phyloP scores from a whole-genome alignment of 2,329 filamentous ascomycete species.

The Xylaria digitata region DNA sequence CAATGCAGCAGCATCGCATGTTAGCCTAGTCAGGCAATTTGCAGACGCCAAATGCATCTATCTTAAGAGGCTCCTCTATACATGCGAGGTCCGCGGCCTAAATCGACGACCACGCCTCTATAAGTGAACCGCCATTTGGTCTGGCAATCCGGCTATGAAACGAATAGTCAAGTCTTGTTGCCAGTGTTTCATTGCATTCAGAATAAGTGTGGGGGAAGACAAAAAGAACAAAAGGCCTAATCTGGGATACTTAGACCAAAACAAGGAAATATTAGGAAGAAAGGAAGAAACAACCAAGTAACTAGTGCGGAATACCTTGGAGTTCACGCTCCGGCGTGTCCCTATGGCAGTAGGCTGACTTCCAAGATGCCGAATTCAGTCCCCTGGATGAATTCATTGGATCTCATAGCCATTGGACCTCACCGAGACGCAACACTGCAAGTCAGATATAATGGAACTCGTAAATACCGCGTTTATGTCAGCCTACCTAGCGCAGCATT shows the following conservation, averaged over 20 bases:
- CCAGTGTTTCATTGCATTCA: slow-evolving; percentile 4
- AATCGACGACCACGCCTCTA: neutral
- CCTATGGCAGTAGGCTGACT: neutral
- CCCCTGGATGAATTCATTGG: too few species aligned
- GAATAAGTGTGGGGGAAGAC: neutral
- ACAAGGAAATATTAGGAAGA: neutral
- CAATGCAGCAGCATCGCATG: slow-evolving; percentile 10
- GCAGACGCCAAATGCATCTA: slow-evolving; percentile 1
- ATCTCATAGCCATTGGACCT: neutral
- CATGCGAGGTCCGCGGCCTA: slow-evolving; percentile 2
- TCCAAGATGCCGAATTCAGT: neutral
- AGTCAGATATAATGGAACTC: neutral
- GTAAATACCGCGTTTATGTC: neutral
- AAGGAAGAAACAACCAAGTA: neutral
- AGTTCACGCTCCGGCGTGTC: neutral
- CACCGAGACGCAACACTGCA: neutral
- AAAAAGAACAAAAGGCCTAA: neutral
- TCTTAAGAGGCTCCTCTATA: neutral
- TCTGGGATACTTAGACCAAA: neutral
- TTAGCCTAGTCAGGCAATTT: slow-evolving; percentile 20
- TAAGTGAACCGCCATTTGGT: neutral
- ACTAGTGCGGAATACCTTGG: too few species aligned
- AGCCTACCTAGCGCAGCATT: neutral
- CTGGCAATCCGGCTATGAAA: neutral
- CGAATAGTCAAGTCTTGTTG: neutral